Evolutionary conservation across 2,329 filamentous ascomycete genomes (phyloP).

Genomic region (Penicillium sp.): DNA sequence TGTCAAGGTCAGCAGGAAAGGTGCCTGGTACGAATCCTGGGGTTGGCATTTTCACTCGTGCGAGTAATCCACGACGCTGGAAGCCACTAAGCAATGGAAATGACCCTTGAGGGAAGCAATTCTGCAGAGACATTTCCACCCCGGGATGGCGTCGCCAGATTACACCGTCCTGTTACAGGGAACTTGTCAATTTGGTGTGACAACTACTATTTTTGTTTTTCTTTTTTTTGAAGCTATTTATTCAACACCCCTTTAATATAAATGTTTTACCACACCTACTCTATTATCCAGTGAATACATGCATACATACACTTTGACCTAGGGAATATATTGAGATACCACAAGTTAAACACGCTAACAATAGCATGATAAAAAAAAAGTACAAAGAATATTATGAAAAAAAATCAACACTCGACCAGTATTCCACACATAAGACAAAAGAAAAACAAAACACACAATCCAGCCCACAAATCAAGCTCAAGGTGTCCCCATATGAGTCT

Average conservation of each 20-base stretch:
- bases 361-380: neutral
- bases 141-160: constrained; percentile 55
- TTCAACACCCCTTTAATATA: no score
- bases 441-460: neutral
- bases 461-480: neutral
- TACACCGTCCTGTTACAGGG: constrained; percentile 47
- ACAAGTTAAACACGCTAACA: neutral
- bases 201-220: constrained; percentile 35
- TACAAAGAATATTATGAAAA: neutral
- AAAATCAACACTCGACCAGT: neutral
- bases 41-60: constrained; percentile 54
- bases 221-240: neutral
- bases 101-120: constrained; percentile 59
- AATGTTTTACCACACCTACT: no score
- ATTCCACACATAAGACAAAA: neutral
- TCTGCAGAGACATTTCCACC: constrained; percentile 57
- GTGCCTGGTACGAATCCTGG: constrained; percentile 57
- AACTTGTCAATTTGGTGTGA: constrained; percentile 36
- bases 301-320: no score
- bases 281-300: no score
- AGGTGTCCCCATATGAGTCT: constrained; percentile 8
- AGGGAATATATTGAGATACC: neutral
- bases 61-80: constrained; percentile 56
- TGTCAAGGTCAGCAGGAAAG: constrained; percentile 36
- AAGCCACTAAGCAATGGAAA: constrained; percentile 53